A percentile compares a stretch with the other conserved stretches of the same genome.
These are phyloP conservation scores for Stephanocyclus meneghinianus DNA, from an alignment of 352 stramenopile species.

Conservation along the genomic window DNA sequence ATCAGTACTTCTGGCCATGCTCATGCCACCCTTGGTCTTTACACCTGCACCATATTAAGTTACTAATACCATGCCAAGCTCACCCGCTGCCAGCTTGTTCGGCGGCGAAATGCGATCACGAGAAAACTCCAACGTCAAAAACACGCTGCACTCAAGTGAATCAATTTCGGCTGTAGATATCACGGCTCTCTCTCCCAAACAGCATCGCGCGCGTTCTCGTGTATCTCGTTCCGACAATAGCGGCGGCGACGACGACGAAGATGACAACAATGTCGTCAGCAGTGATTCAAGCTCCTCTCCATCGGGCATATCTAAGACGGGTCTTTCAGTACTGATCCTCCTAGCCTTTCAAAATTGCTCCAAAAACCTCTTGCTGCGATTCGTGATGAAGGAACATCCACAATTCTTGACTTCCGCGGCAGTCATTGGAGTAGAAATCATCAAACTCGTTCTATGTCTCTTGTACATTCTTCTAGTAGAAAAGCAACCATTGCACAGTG, in stretches of 20 bases:
- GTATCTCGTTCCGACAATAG: neutral
- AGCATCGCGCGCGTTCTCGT: neutral
- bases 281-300: neutral
- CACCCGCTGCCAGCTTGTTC: neutral
- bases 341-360: conserved; percentile 77
- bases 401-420: conserved; percentile 73
- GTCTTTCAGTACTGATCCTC: conserved; percentile 66
- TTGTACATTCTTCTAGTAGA: conserved; percentile 73
- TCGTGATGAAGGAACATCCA: conserved; percentile 72
- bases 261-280: neutral
- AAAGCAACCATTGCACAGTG: conserved; percentile 39
- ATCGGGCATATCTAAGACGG: conserved; percentile 27
- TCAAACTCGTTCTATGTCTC: conserved; percentile 65
- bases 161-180: conserved; percentile 30
- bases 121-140: conserved; percentile 1
- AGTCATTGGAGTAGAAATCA: conserved; percentile 60
- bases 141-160: conserved; percentile 11
- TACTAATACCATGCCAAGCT: no score
- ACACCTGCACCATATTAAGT: no score
- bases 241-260: neutral
- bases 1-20: no score
- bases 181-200: neutral
- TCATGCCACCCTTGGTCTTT: no score
- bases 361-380: conserved; percentile 80
- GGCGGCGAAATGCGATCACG: neutral